Conservation (phyloP, 306 rosid species). For the Abrus pulchellus region DNA sequence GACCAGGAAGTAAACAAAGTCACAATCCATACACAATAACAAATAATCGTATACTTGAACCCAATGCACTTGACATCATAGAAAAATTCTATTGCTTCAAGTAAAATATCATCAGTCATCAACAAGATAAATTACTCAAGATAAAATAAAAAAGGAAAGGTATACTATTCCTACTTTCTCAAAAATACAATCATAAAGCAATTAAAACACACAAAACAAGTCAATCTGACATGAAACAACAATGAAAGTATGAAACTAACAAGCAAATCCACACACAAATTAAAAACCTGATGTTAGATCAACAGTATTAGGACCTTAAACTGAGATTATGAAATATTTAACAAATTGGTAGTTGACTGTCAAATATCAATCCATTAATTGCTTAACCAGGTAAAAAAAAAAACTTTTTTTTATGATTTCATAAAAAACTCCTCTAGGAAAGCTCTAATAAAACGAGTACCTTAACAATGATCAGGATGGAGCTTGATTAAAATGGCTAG, state of each 20-base stretch:
- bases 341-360: conserved; percentile 2
- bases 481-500: neutral
- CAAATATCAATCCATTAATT: conserved; percentile 10
- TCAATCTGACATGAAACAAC: conserved; percentile 5
- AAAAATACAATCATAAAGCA: neutral
- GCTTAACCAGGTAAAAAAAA: neutral
- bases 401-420: neutral
- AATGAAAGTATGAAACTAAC: neutral
- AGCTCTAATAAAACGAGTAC: neutral
- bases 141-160: neutral
- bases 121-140: neutral
- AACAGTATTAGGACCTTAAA: conserved; percentile 1
- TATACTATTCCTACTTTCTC: neutral
- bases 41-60: neutral
- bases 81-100: conserved; percentile 26
- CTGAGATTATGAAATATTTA: conserved; percentile 5
- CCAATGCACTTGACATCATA: neutral
- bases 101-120: neutral
- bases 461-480: neutral
- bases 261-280: neutral
- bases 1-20: neutral
- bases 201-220: conserved; percentile 15
- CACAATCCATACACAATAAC: neutral
- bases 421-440: neutral
- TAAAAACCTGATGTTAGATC: neutral